These are phyloP conservation scores for Arthrobotrys sinensis DNA, from an alignment of 2,329 filamentous ascomycete species.

Conservation along the genomic window DNA sequence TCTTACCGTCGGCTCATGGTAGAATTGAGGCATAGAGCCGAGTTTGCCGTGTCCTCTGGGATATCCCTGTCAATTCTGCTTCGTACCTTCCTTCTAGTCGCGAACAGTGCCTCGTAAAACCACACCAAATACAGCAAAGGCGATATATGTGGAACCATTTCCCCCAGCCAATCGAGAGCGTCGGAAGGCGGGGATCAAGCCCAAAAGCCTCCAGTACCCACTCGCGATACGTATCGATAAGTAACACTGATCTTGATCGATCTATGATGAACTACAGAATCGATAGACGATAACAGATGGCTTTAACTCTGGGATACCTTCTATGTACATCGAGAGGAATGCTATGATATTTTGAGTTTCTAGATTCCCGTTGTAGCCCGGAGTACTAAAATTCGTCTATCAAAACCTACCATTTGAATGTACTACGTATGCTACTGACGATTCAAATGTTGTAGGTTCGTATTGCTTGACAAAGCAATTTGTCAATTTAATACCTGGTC, in stretches of 20 bases:
- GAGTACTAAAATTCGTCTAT: not conserved
- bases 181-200: constrained; percentile 30
- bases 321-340: not conserved
- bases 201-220: constrained; percentile 23
- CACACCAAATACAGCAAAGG: constrained; percentile 11
- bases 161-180: constrained; percentile 40
- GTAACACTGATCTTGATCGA: constrained; percentile 21
- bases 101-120: constrained; percentile 30
- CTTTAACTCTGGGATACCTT: not conserved
- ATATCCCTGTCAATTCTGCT: constrained; percentile 13
- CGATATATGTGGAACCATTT: constrained; percentile 18
- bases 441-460: not conserved
- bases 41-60: constrained; percentile 44
- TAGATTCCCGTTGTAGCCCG: not conserved
- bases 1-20: not conserved
- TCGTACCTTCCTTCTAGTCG: constrained; percentile 34
- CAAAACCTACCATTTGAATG: too few species aligned
- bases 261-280: not conserved
- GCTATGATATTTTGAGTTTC: not conserved
- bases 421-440: not conserved
- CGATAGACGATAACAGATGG: constrained; percentile 6
- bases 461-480: constrained; percentile 14
- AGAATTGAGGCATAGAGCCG: constrained; percentile 35
- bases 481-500: constrained; percentile 5
- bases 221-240: constrained; percentile 35